Percentiles rank a stretch among this genome's conserved stretches.
Evolutionary conservation across 2,329 filamentous ascomycete genomes (phyloP).

Genomic region (Aspergillus novoparasiticus): DNA sequence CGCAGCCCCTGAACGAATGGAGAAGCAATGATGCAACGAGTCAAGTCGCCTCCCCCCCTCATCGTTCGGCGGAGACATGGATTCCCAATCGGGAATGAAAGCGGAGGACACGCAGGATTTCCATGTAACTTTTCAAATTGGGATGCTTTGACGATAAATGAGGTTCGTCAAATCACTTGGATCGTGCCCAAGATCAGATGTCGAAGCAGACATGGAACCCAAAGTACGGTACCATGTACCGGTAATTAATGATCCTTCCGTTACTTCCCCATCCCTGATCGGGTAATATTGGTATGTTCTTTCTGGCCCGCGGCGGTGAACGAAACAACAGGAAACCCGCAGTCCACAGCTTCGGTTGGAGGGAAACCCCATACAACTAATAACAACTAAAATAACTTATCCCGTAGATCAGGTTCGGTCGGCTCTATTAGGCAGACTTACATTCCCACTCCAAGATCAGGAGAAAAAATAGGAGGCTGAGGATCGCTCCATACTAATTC

Average conservation of each 20-base stretch:
- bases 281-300: not conserved
- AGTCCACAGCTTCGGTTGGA: not conserved
- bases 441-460: not conserved
- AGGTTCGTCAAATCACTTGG: not conserved
- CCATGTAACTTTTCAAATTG: not conserved
- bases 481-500: not conserved
- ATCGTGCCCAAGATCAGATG: not conserved
- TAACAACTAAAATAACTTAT: not conserved
- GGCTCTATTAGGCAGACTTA: not conserved
- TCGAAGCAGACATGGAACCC: not conserved
- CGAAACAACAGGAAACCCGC: not conserved
- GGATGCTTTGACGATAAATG: not conserved
- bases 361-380: not conserved
- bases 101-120: not conserved
- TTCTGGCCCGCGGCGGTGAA: not conserved
- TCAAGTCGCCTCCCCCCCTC: not conserved
- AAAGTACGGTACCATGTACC: not conserved
- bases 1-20: not conserved
- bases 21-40: constrained; percentile 5
- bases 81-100: not conserved
- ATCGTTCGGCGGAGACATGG: not conserved
- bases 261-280: not conserved
- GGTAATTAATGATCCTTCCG: not conserved
- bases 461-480: constrained; percentile 3
- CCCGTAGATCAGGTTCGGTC: not conserved